Percentiles rank a stretch among this genome's conserved stretches.
Conservation (phyloP, 805 yeast species). For the Starmerella apicola region DNA sequence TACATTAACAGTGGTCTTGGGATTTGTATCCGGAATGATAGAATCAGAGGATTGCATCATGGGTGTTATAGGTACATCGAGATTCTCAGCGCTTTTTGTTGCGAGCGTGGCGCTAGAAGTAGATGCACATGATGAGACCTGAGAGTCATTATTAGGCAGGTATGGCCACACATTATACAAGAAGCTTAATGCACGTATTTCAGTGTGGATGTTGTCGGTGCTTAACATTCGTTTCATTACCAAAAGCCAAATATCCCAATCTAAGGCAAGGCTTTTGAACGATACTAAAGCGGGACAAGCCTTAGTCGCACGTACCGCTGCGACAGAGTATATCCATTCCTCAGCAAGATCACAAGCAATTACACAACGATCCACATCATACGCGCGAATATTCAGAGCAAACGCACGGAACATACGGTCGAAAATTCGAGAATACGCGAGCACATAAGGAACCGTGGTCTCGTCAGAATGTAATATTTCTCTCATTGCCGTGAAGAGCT, state of each 20-base stretch:
- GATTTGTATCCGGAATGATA: constrained; percentile 1
- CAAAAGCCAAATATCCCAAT: constrained; percentile 70
- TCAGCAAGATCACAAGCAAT: constrained; percentile 32
- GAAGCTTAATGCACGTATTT: constrained; percentile 51
- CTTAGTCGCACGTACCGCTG: constrained; percentile 7
- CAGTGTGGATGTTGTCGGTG: constrained; percentile 49
- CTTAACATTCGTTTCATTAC: constrained; percentile 47
- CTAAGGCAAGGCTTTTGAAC: constrained; percentile 28
- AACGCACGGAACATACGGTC: constrained; percentile 30
- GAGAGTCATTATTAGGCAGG: constrained; percentile 26
- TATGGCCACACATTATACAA: constrained; percentile 65
- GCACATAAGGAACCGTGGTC: constrained; percentile 24
- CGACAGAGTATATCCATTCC: constrained; percentile 28
- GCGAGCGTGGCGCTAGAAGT: not conserved
- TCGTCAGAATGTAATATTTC: constrained; percentile 31
- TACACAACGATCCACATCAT: constrained; percentile 29
- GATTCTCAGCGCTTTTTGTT: no score
- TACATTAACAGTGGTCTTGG: constrained; percentile 36
- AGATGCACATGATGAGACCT: not conserved
- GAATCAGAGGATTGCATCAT: not conserved
- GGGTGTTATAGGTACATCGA: not conserved
- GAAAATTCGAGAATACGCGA: constrained; percentile 26
- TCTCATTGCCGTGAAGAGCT: constrained; percentile 26
- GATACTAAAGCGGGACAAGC: not conserved
- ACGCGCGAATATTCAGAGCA: constrained; percentile 25